These are phyloP conservation scores for Phytopythium sindhum DNA, from an alignment of 352 stramenopile species.

Conservation along the genomic window DNA sequence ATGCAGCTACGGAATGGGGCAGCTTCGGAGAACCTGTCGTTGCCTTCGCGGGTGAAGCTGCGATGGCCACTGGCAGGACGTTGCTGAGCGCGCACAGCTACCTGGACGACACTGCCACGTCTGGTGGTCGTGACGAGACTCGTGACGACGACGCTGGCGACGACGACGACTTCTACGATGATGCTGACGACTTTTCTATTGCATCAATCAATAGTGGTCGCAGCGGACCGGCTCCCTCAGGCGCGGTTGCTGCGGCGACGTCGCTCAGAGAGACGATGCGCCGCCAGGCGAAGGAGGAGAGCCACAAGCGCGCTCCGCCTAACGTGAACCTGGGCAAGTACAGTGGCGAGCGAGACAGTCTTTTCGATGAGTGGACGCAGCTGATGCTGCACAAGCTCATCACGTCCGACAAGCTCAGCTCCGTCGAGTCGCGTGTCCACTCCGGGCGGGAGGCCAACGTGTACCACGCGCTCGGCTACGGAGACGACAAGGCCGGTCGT, in stretches of 20 bases:
- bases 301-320: constrained; percentile 13
- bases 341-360: constrained; percentile 27
- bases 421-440: constrained; percentile 42
- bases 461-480: constrained; percentile 39
- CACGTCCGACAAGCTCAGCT: constrained; percentile 28
- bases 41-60: not conserved
- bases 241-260: constrained; percentile 14
- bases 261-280: constrained; percentile 32
- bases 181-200: constrained; percentile 14
- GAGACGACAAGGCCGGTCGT: constrained; percentile 14
- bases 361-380: constrained; percentile 52
- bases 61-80: not conserved
- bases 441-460: constrained; percentile 43
- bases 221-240: constrained; percentile 6
- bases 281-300: constrained; percentile 25
- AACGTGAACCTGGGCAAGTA: constrained; percentile 24
- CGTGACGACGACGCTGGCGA: constrained; percentile 11
- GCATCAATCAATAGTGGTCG: constrained; percentile 13
- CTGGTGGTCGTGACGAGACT: not conserved
- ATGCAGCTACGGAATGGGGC: constrained; percentile 20
- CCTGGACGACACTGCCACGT: constrained; percentile 12
- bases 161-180: constrained; percentile 19
- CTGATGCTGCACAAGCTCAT: constrained; percentile 49
- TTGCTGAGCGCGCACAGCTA: constrained; percentile 9
- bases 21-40: constrained; percentile 9